Base-by-base conservation (phyloP, 805 yeast genomes). In the Metschnikowia dekortorum region DNA sequence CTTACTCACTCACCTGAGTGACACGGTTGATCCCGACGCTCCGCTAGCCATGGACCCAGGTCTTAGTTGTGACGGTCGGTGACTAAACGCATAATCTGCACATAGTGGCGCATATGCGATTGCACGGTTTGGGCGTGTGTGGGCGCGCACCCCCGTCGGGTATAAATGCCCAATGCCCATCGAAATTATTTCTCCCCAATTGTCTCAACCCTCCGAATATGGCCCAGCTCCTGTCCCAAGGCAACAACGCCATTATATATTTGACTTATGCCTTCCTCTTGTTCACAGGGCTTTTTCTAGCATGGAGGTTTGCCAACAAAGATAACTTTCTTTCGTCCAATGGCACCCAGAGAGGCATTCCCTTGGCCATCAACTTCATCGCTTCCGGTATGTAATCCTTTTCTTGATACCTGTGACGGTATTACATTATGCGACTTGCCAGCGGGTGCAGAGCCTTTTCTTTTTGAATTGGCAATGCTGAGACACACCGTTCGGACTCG, bases 341-440 rank as follows among this genome's bases (percentile, higher is more conserved):
- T 68, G 85, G 94, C 10, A 82, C 96, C 0, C 91, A 87, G 60
- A 75, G 75, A 40, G 95, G 89, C 29, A 33, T 89, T 13, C 96
- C 96, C 0, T 71, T 91, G 58, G 87, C 96, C 1, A 74, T 91
- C 53, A 91, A 91, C 66, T 91, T 91, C 64, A 82, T 91, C 48
- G 97, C 97, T 46, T 84, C 95, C 57, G 96, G 96, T 80, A 75
- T 72, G 87, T 84, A 26, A 8, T 26, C 26, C 32, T 52, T 50
- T 35, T 35, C 38, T 31, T 8, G 13, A 31, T 8, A 22, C n/a
- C 42, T 26, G 13, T 16, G 4, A 16, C 13, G 13, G n/a, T 33
- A 6, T 33, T 14, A 8, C 7, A 36, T 28, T 6, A 32, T 51
- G 57, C 58, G 50, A 56, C 53, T 44, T 46, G 61, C 65, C 51